Base-by-base conservation (phyloP, 2,329 filamentous ascomycete genomes). In the Escovopsis sp. region DNA sequence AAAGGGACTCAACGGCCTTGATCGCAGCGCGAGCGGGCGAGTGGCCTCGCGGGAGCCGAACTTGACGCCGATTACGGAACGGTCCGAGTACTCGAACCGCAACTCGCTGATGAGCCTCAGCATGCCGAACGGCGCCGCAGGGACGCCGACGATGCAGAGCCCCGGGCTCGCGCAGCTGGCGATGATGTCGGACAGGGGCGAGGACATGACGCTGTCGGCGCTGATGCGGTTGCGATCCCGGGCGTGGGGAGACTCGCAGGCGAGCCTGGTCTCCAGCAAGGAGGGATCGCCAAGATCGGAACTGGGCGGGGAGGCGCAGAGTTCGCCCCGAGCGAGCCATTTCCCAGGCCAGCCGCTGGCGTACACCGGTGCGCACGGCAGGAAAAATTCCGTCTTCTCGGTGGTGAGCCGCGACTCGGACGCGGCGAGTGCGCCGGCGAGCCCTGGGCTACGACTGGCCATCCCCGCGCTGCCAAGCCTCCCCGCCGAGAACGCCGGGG, bases 61-160 rank as follows among this genome's bases (percentile, higher is more conserved):
- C 48, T 62, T 98, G 33, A 96, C 90, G 1, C 90, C 90, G 5
- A 96, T 98, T 47, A 96, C 88, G 0, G 90, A 96, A 54, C 74
- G 87, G 11, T 93, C 84, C 39, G 90, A 98, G 57, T 94, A 93
- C 63, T 94, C 85, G 29, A 94, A 92, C 39, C 76, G 90, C 31
- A 96, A 94, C 52, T 92, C 83, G 1, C 73, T 93, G 39, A 82
- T 92, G 62, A 84, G 79, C 39, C 62, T 88, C 41, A 60, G 57
- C 19, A 56, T 61, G 39, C 52, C 56, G 10, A 46, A 52, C 4
- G 48, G 56, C 21, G 49, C 50, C 11, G 72, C 65, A 38, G 53
- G 50, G 9, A 71, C 61, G 28, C 56, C 57, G 1, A 40, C 41
- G 3, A 48, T 84, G 3, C 65, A 76, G 23, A 84, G 78, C 44